These are phyloP conservation scores for Aphanomyces stellatus DNA, from an alignment of 352 stramenopile species.

Conservation along the genomic window DNA sequence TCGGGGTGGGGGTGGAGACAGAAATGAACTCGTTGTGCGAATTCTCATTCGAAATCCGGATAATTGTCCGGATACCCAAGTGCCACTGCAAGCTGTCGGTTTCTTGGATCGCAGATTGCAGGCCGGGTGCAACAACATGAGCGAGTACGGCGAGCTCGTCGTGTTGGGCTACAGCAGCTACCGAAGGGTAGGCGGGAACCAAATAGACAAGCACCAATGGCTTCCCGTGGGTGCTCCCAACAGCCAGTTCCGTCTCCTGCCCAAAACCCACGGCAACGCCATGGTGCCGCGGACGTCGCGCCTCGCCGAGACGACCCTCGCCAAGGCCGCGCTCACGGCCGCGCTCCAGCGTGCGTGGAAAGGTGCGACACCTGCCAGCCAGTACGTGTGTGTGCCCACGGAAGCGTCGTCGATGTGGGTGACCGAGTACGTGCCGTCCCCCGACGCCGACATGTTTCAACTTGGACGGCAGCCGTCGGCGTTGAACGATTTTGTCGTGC, in stretches of 20 bases:
- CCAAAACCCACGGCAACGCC: not conserved
- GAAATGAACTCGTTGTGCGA: no score
- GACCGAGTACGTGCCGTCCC: constrained; percentile 49
- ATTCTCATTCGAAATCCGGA: no score
- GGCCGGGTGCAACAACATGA: not conserved
- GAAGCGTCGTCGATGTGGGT: constrained; percentile 48
- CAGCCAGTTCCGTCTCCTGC: not conserved
- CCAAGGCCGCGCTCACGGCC: not conserved
- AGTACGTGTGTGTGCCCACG: not conserved
- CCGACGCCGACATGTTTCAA: constrained; percentile 61
- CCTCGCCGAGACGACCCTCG: not conserved
- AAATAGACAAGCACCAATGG: not conserved
- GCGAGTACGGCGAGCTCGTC: constrained; percentile 61
- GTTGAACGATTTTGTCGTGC: constrained; percentile 73
- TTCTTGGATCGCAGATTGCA: not conserved
- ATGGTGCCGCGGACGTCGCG: not conserved
- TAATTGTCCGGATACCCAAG: no score
- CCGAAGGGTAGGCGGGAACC: constrained; percentile 30
- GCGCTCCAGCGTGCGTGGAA: not conserved
- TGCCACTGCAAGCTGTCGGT: no score
- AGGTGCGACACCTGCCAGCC: not conserved
- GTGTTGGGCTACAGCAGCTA: constrained; percentile 82
- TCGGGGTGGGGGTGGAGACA: no score
- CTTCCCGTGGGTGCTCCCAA: constrained; percentile 5
- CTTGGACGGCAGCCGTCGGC: constrained; percentile 66